Percentiles rank a stretch among this genome's conserved stretches.
These are phyloP conservation scores for Takashimella koratensis DNA, from an alignment of 1,284 basidiomycete genomes.

Conservation along the genomic window DNA sequence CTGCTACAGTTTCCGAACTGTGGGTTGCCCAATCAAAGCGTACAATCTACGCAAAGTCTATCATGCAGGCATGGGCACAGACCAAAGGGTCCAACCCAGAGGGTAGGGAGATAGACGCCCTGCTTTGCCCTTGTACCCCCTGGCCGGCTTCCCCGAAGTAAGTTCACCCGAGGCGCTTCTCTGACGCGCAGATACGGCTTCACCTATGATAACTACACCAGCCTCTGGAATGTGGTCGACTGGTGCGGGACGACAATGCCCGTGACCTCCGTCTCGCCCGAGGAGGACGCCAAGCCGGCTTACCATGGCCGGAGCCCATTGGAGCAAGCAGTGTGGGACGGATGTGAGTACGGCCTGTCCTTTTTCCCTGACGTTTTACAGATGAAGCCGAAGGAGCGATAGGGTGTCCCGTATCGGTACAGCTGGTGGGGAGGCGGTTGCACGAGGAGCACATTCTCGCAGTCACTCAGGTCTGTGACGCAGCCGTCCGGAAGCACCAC, in stretches of 20 bases:
- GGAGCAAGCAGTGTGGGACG: neutral
- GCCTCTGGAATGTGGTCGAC: conserved; percentile 50
- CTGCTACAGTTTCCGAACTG: conserved; percentile 8
- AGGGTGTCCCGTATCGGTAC: neutral
- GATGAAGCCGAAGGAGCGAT: neutral
- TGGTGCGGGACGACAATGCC: conserved; percentile 50
- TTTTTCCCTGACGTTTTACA: neutral
- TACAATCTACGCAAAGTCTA: conserved; percentile 8
- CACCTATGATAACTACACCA: conserved; percentile 5
- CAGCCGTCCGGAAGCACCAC: neutral
- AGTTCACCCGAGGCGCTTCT: neutral
- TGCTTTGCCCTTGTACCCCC: conserved; percentile 10
- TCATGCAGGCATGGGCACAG: conserved; percentile 8
- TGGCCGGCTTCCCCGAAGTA: conserved; percentile 7
- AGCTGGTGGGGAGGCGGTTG: neutral
- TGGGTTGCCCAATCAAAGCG: conserved; percentile 14
- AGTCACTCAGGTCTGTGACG: neutral
- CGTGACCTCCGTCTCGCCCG: conserved; percentile 40
- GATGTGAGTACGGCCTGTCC: neutral
- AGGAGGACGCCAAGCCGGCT: neutral
- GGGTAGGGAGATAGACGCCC: conserved; percentile 14
- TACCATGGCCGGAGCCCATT: neutral
- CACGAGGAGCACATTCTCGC: neutral
- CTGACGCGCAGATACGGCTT: neutral
- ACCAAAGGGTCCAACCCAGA: conserved; percentile 7